Conservation (phyloP, 306 rosid genomes). For the Pueraria montana region DNA sequence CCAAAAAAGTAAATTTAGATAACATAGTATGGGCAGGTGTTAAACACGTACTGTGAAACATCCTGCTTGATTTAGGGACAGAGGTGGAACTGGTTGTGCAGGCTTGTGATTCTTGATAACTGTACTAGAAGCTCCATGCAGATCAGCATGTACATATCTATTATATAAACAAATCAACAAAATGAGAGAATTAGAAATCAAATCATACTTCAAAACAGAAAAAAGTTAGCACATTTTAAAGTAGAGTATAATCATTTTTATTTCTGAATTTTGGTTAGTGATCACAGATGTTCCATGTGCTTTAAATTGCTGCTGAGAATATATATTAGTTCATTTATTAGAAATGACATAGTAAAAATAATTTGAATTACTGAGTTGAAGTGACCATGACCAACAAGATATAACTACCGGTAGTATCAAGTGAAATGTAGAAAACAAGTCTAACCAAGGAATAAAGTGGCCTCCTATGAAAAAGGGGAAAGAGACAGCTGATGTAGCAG, state of each 20-base stretch:
- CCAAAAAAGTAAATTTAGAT: constrained; percentile 35
- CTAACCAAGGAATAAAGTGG: background rate
- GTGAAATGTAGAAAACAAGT: constrained; percentile 1
- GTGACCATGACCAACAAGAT: background rate
- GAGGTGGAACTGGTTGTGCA: constrained; percentile 89
- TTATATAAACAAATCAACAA: constrained; percentile 50
- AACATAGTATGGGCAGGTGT: constrained; percentile 37
- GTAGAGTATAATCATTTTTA: constrained; percentile 14
- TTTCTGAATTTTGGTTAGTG: background rate
- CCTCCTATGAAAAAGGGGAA: constrained; percentile 9
- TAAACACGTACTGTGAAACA: constrained; percentile 81
- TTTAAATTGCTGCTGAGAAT: background rate
- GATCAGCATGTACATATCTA: constrained; percentile 95
- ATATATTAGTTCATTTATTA: constrained; percentile 5
- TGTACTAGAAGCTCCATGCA: constrained; percentile 98
- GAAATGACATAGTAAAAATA: background rate
- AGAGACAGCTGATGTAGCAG: background rate
- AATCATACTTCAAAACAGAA: constrained; percentile 32
- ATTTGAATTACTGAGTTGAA: constrained; percentile 4
- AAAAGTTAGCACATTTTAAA: background rate
- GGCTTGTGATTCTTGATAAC: constrained; percentile 94
- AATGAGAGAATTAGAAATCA: constrained; percentile 54
- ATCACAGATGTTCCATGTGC: constrained; percentile 25
- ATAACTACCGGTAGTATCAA: background rate
- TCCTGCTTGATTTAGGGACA: constrained; percentile 95